Base-by-base conservation (phyloP, 2,329 filamentous ascomycete genomes). In the Cercospora zeae-maydis region DNA sequence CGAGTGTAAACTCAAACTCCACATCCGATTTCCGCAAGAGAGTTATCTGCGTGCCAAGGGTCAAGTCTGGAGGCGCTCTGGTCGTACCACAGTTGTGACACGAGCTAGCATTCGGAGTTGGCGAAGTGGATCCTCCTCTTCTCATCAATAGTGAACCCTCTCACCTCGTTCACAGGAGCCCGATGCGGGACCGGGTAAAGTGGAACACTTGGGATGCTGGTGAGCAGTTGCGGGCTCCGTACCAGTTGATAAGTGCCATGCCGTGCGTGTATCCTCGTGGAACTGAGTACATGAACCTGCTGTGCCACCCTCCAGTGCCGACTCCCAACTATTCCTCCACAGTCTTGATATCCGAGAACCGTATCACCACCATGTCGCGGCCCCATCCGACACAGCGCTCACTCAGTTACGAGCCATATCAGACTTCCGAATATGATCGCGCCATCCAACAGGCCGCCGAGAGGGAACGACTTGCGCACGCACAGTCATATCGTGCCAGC, bases 351-450 rank as follows among this genome's bases (percentile, higher is more conserved):
- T 52, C 30, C 42, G 19, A 30, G 11, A 59, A 34, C 16, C 36
- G 31, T 21, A 13, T 21, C 42, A 59, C 33, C 42, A 59, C 24
- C 24, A 27, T 59, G 57, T 59, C 57, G 31, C 57, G 31, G 33
- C 42, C 11, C n/a, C 52, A 49, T 33, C 14, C 42, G 4, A 34
- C 37, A 19, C 27, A 21, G 27, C 56, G 37, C 37, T 51, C 45
- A 33, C 11, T 21, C 16, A 19, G 11, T 14, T 59, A 39, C n/a
- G 42, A 59, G 57, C 57, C 57, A 37, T 59, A 59, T 52, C 57
- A 59, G 42, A 59, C 57, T 2, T 59, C 57, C 2, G 57, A 59
- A 34, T 59, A 59, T 52, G 57, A 59, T 37, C 57, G 57, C 24
- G 57, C 57, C 19, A 59, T 59, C 1, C 57, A 59, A 36, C 57